Base-by-base conservation (phyloP, 352 stramenopile genomes). In the Albugo candida region DNA sequence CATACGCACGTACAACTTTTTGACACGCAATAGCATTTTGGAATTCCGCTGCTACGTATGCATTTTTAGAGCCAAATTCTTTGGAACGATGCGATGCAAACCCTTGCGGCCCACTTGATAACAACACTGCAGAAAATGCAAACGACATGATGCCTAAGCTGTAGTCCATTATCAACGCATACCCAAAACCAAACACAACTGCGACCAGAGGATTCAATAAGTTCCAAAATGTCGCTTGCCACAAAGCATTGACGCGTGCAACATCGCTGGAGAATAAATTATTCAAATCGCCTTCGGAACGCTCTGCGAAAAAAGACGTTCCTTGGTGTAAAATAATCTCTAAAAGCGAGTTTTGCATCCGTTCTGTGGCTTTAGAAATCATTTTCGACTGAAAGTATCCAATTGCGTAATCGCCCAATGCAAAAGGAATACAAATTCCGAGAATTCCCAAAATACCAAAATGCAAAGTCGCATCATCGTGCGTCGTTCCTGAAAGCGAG, bases 321-420 rank as follows among this genome's bases (percentile, higher is more conserved):
- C 75, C 60, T 46, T 92, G 79, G 47, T 65, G 72, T 18, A 92
- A 49, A 37, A 92, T 85, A 48, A 80, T 92, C 45, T 78, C 59
- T 3, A 92, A 64, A 45, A 92, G 47, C 19, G 60, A 70, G 36
- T 55, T 67, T 52, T 92, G 75, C 55, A 92, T 67, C 41, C 61
- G 67, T 45, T 87, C 73, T 0, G 75, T 88, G 14, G 79, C 79
- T 58, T 88, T 92, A 20, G 75, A 76, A 47, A 92, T 92, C 79
- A 92, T 92, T 45, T 92, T 92, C 46, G 73, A 86, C 60, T 92
- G 79, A 61, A 92, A 92, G 54, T 84, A 89, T 37, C 79, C 79
- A 31, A 92, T 76, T 1, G 70, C 63, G 54, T 87, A 87, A 59
- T 92, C 69, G n/a, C 75, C 79, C 19, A 92, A 58, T 36, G 86